phyloP scores from a whole-genome alignment of 2,329 filamentous ascomycete species.

The Dactylonectria macrodidyma region DNA sequence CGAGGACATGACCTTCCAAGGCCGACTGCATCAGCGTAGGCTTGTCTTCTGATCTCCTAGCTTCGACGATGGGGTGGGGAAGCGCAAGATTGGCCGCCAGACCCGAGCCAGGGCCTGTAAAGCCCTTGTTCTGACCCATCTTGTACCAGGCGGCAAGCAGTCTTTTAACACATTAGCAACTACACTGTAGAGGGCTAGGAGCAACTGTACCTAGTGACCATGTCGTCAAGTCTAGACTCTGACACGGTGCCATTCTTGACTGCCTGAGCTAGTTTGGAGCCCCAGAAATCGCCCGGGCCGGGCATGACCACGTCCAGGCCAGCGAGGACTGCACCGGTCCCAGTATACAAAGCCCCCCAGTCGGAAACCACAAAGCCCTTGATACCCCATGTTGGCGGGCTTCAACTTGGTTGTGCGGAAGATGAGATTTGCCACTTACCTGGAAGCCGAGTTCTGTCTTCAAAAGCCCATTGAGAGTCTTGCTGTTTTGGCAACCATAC shows the following conservation, averaged over 20 bases:
- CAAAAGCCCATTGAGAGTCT: constrained; percentile 77
- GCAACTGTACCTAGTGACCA: constrained; percentile 13
- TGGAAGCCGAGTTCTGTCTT: constrained; percentile 76
- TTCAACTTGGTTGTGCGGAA: too few relatives aligned
- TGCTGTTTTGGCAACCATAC: constrained; percentile 80
- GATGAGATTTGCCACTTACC: too few relatives aligned
- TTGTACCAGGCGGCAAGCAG: constrained; percentile 15
- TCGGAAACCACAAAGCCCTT: constrained; percentile 77
- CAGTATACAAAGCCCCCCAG: constrained; percentile 76
- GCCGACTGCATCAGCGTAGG: not conserved
- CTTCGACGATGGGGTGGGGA: not conserved
- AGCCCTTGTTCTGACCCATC: not conserved
- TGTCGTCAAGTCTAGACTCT: constrained; percentile 8
- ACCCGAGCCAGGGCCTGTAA: not conserved
- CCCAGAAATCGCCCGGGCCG: constrained; percentile 56
- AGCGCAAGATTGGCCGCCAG: constrained; percentile 1
- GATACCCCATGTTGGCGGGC: too few relatives aligned
- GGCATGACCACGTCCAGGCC: constrained; percentile 82
- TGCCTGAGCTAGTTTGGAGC: constrained; percentile 4
- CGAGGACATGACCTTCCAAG: constrained; percentile 14
- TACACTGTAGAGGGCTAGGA: too few relatives aligned
- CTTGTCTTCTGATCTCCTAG: not conserved
- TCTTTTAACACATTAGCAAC: not conserved
- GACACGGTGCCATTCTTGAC: constrained; percentile 11
- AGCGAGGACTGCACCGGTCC: constrained; percentile 67